Evolutionary conservation across 164 flowering plant species (phyloP).

Genomic region (Vitis rupestris): DNA sequence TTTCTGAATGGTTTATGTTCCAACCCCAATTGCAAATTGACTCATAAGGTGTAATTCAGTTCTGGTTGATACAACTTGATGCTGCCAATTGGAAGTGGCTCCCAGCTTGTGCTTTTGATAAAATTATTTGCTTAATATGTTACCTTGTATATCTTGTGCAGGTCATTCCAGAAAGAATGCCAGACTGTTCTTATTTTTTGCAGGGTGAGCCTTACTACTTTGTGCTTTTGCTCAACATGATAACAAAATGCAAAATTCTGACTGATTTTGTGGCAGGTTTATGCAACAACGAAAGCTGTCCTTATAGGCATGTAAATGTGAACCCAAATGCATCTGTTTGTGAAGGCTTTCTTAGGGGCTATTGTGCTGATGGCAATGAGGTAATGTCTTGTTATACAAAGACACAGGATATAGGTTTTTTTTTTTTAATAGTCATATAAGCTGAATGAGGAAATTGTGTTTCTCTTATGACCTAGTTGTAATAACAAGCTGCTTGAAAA

Average conservation of each 20-base stretch:
- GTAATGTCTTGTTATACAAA: slow-evolving; percentile 37
- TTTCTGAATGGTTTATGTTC: slow-evolving; percentile 82
- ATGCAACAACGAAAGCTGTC: slow-evolving; percentile 77
- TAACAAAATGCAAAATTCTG: slow-evolving; percentile 5
- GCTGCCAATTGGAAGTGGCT: neutral
- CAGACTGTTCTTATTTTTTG: slow-evolving; percentile 89
- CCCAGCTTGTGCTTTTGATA: neutral
- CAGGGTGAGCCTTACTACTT: slow-evolving; percentile 48
- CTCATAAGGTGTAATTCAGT: slow-evolving; percentile 70
- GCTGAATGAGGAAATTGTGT: neutral
- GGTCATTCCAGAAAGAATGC: slow-evolving; percentile 99
- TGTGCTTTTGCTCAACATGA: neutral
- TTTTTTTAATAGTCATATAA: neutral
- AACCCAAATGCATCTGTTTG: slow-evolving; percentile 78
- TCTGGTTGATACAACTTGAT: neutral
- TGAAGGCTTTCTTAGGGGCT: slow-evolving; percentile 90
- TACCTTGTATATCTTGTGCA: slow-evolving; percentile 31
- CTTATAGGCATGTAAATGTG: slow-evolving; percentile 93
- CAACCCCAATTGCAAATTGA: slow-evolving; percentile 71
- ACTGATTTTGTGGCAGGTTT: slow-evolving; percentile 53
- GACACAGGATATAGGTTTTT: neutral
- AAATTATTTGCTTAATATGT: slow-evolving; percentile 1
- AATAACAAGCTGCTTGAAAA: too few relatives aligned
- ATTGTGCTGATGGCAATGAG: slow-evolving; percentile 95
- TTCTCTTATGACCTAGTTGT: too few relatives aligned